Conservation (phyloP, 2,329 filamentous ascomycete species). For the Aspergillus hortae region DNA sequence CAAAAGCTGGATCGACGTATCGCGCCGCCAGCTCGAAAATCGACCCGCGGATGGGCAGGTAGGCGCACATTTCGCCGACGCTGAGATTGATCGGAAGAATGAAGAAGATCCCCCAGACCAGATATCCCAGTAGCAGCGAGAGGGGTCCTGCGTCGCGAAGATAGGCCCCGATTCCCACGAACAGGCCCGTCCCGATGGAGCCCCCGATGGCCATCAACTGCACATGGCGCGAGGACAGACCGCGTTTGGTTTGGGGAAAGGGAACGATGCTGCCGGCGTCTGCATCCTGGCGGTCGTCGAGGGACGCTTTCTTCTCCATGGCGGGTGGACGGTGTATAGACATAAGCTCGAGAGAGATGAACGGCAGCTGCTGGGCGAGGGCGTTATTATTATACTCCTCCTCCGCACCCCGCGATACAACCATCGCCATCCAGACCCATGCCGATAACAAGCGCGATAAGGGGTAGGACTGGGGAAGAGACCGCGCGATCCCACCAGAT, state of each 20-base stretch:
- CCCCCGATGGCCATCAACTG: conserved; percentile 42
- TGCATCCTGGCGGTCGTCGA: conserved; percentile 13
- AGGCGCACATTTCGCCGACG: conserved; percentile 27
- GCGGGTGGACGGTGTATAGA: background rate
- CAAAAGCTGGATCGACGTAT: conserved; percentile 47
- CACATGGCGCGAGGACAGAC: conserved; percentile 37
- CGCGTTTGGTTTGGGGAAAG: conserved; percentile 26
- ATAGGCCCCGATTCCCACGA: conserved; percentile 34
- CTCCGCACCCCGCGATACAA: too few species aligned
- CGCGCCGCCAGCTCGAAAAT: conserved; percentile 48
- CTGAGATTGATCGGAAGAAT: conserved; percentile 30
- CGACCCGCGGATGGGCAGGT: conserved; percentile 43
- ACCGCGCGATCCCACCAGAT: background rate
- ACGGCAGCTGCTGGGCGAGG: background rate
- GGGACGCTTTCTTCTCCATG: conserved; percentile 21
- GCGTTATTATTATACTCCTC: background rate
- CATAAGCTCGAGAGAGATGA: background rate
- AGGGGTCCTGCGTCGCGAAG: conserved; percentile 32
- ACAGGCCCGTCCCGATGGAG: conserved; percentile 34
- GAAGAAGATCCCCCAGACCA: conserved; percentile 32
- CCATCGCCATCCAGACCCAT: background rate
- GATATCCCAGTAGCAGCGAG: conserved; percentile 34
- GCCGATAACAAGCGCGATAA: background rate
- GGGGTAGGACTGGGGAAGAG: background rate
- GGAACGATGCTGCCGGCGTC: conserved; percentile 13